Evolutionary conservation across 306 rosid genomes (phyloP).

Genomic region (Vachellia pachyceras): DNA sequence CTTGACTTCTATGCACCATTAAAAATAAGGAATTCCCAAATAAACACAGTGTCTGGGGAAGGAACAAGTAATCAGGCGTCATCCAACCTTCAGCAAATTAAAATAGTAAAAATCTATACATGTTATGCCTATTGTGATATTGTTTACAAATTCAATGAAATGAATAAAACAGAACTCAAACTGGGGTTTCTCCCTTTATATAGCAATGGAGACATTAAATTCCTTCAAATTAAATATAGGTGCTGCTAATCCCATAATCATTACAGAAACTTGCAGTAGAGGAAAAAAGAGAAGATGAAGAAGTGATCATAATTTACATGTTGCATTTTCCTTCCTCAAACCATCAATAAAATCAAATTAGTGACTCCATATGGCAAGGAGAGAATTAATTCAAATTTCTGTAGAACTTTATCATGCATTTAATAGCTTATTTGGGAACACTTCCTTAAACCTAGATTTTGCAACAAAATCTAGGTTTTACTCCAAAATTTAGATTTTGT

Average conservation of each 20-base stretch:
- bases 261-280: neutral
- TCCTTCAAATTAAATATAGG: neutral
- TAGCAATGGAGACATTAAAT: neutral
- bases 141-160: neutral
- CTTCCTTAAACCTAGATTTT: too few relatives aligned
- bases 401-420: too few relatives aligned
- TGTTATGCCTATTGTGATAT: neutral
- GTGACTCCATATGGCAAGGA: conserved; percentile 2
- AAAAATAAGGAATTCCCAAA: too few relatives aligned
- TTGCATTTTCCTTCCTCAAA: conserved; percentile 20
- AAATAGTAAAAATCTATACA: neutral
- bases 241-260: neutral
- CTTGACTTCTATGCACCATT: too few relatives aligned
- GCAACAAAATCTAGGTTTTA: too few relatives aligned
- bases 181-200: neutral
- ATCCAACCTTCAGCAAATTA: too few relatives aligned
- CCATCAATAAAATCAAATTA: conserved; percentile 8
- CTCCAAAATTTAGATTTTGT: too few relatives aligned
- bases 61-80: too few relatives aligned
- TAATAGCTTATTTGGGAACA: too few relatives aligned
- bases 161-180: neutral
- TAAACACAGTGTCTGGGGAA: too few relatives aligned
- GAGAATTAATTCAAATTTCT: conserved; percentile 29
- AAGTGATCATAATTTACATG: neutral
- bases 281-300: neutral